Percentiles rank a stretch among this genome's conserved stretches.
These are phyloP conservation scores for Coelastrella sp. DNA, from an alignment of 139 green algal genomes.

Conservation along the genomic window DNA sequence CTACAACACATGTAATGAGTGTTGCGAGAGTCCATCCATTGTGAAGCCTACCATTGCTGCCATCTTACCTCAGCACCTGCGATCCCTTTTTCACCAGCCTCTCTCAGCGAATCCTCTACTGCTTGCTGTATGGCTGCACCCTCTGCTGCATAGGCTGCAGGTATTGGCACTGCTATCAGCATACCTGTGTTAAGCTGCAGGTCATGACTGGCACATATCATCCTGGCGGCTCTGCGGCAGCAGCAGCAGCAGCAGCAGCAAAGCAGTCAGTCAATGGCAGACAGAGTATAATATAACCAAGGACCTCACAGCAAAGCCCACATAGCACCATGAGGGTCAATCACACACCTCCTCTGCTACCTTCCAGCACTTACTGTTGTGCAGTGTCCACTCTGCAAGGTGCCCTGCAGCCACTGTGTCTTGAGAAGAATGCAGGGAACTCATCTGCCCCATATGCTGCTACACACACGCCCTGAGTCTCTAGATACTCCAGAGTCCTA, in stretches of 20 bases:
- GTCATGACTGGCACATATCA: conserved; percentile 59
- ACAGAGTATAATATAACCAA: too few species aligned
- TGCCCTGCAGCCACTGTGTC: conserved; percentile 75
- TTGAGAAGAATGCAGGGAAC: conserved; percentile 97
- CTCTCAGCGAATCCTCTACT: conserved; percentile 77
- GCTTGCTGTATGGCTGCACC: conserved; percentile 66
- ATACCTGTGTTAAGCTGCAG: conserved; percentile 73
- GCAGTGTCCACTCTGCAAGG: conserved; percentile 71
- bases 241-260: neutral
- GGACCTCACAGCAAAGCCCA: neutral
- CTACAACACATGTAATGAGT: too few species aligned
- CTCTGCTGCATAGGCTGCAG: conserved; percentile 71
- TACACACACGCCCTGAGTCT: conserved; percentile 95
- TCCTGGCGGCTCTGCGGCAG: conserved; percentile 65
- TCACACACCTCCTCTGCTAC: neutral
- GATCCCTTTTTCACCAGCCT: conserved; percentile 71
- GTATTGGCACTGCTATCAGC: conserved; percentile 89
- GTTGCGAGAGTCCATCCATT: too few species aligned
- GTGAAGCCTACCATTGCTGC: too few species aligned
- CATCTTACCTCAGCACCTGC: conserved; percentile 66
- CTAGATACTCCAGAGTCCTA: conserved; percentile 93
- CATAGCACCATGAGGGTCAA: neutral
- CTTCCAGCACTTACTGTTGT: conserved; percentile 53
- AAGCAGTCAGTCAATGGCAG: neutral
- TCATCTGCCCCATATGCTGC: conserved; percentile 83